Evolutionary conservation across 2,329 filamentous ascomycete species (phyloP).

Genomic region (Hypoxylon sp.): DNA sequence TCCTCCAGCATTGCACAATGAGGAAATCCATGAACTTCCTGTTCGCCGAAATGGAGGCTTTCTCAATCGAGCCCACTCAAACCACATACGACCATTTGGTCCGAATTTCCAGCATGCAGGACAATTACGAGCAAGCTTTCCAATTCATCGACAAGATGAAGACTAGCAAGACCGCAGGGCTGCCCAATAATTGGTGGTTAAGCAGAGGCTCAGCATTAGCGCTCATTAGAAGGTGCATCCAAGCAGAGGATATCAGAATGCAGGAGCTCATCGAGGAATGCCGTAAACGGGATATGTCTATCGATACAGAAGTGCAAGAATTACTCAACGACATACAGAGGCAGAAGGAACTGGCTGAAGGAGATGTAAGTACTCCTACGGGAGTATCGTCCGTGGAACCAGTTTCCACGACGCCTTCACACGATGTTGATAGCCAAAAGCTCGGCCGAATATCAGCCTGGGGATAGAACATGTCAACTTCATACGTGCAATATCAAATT

Average conservation of each 20-base stretch:
- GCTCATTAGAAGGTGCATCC: constrained; percentile 56
- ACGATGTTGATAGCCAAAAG: background rate
- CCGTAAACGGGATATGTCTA: constrained; percentile 48
- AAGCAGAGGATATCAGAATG: constrained; percentile 55
- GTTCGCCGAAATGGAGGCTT: constrained; percentile 57
- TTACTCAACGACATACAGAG: constrained; percentile 36
- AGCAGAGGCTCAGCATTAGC: constrained; percentile 53
- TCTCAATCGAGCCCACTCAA: constrained; percentile 53
- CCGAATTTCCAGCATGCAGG: constrained; percentile 53
- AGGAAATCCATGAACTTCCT: constrained; percentile 55
- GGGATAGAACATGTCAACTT: constrained; percentile 7
- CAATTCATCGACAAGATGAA: constrained; percentile 52
- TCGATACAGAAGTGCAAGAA: constrained; percentile 49
- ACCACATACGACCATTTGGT: constrained; percentile 55
- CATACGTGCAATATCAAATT: background rate
- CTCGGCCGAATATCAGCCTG: constrained; percentile 14
- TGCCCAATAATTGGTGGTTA: constrained; percentile 52
- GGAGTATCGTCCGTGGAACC: constrained; percentile 1
- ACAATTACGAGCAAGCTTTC: constrained; percentile 56
- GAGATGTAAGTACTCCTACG: background rate
- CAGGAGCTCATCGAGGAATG: constrained; percentile 55
- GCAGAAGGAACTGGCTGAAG: constrained; percentile 14
- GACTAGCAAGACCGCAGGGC: constrained; percentile 30
- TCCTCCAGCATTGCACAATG: constrained; percentile 53
- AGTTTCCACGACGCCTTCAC: background rate